Percentiles rank a stretch among this genome's conserved stretches.
phyloP scores from a whole-genome alignment of 139 green algal species.

The Ulvella scutata region DNA sequence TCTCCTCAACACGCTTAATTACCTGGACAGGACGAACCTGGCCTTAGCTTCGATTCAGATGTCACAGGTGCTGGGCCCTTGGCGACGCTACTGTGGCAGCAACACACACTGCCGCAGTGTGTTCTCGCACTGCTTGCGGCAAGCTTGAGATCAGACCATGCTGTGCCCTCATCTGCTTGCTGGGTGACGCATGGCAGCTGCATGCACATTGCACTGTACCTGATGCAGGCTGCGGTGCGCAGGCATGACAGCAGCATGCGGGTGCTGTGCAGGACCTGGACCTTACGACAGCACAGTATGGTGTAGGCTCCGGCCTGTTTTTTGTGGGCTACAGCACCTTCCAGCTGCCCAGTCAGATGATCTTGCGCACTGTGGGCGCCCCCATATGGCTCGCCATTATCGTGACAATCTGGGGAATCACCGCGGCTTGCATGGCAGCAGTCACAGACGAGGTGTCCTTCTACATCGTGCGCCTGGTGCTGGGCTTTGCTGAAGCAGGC shows the following conservation, averaged over 20 bases:
- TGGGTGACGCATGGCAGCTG: no score
- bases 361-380: constrained; percentile 28
- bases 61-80: not conserved
- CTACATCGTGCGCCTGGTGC: constrained; percentile 42
- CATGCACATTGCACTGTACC: no score
- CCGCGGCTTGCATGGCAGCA: constrained; percentile 34
- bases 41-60: not conserved
- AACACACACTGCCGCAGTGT: no score
- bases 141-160: no score
- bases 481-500: constrained; percentile 49
- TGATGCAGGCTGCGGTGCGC: no score
- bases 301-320: constrained; percentile 55
- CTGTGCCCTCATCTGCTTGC: no score
- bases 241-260: no score
- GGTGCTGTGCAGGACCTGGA: no score
- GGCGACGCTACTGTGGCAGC: no score
- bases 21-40: not conserved
- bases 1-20: not conserved
- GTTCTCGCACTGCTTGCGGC: no score
- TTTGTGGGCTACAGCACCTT: constrained; percentile 54
- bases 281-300: constrained; percentile 43
- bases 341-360: constrained; percentile 41
- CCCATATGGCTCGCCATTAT: constrained; percentile 42
- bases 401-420: constrained; percentile 40
- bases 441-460: constrained; percentile 22